Evolutionary conservation across 768 basidiomycete species (phyloP).

Genomic region (Xerocomellus intermedius): DNA sequence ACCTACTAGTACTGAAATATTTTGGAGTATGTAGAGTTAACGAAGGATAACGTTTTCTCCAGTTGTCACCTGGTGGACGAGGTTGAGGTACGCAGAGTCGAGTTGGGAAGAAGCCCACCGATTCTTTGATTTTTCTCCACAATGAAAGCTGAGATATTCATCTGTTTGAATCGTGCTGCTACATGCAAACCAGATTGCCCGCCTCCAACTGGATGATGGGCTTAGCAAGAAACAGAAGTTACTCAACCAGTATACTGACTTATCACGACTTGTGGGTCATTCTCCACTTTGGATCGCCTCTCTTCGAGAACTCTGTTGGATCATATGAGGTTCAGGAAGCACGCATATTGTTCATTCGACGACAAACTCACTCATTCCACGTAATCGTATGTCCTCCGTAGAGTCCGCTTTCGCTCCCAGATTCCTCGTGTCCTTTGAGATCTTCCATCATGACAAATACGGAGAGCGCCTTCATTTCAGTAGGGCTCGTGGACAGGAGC

Average conservation of each 20-base stretch:
- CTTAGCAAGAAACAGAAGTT: neutral
- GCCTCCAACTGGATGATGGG: neutral
- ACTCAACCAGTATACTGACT: neutral
- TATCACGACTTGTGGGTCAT: conserved; percentile 6
- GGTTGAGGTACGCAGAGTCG: neutral
- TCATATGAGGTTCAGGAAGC: neutral
- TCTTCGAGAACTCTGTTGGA: neutral
- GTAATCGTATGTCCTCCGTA: conserved; percentile 5
- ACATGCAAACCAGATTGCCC: neutral
- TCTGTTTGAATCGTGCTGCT: conserved; percentile 3
- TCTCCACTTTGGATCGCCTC: conserved; percentile 1
- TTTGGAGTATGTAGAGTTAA: conserved; percentile 1
- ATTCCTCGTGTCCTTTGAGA: conserved; percentile 1
- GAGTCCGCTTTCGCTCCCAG: neutral
- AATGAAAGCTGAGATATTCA: neutral
- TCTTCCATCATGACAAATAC: conserved; percentile 2
- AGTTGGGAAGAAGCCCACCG: neutral
- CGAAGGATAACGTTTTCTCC: conserved; percentile 9
- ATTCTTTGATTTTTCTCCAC: conserved; percentile 6
- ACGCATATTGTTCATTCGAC: neutral
- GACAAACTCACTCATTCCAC: neutral
- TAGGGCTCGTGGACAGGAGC: neutral
- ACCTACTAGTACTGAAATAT: neutral
- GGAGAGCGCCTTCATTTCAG: conserved; percentile 1
- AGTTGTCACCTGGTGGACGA: neutral